A percentile compares a stretch with the other conserved stretches of the same genome.
These are phyloP conservation scores for Bromus sterilis DNA, from an alignment of 176 grass and related monocot species.

Conservation along the genomic window DNA sequence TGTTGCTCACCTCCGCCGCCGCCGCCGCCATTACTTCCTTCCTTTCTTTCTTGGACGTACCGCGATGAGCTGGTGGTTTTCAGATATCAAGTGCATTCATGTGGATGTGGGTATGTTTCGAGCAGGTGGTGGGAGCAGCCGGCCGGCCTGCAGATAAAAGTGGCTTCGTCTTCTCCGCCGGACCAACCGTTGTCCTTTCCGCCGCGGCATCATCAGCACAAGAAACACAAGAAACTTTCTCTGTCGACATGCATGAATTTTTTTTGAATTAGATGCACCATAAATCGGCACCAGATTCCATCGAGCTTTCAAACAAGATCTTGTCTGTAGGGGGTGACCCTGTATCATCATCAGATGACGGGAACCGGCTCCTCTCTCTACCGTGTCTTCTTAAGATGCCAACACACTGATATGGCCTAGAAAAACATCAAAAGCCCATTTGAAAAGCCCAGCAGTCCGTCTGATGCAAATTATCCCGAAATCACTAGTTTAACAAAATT, in stretches of 20 bases:
- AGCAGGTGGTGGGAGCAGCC: not conserved
- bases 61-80: not conserved
- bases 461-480: too few relatives aligned
- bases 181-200: not conserved
- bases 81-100: not conserved
- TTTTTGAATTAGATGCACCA: not conserved
- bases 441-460: too few relatives aligned
- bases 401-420: too few relatives aligned
- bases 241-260: not conserved
- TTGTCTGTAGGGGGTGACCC: too few relatives aligned
- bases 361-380: too few relatives aligned
- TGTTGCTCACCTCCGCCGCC: not conserved
- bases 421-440: too few relatives aligned
- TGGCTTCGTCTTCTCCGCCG: not conserved
- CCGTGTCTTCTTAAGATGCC: too few relatives aligned
- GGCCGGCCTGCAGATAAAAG: not conserved
- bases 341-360: too few relatives aligned
- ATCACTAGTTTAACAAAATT: too few relatives aligned
- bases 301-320: too few relatives aligned
- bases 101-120: not conserved
- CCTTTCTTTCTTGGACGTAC: not conserved
- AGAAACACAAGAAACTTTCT: not conserved
- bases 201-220: not conserved
- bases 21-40: not conserved
- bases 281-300: too few relatives aligned